phyloP scores from a whole-genome alignment of 2,329 filamentous ascomycete genomes.

The Aspergillus pseudoviridinutans region DNA sequence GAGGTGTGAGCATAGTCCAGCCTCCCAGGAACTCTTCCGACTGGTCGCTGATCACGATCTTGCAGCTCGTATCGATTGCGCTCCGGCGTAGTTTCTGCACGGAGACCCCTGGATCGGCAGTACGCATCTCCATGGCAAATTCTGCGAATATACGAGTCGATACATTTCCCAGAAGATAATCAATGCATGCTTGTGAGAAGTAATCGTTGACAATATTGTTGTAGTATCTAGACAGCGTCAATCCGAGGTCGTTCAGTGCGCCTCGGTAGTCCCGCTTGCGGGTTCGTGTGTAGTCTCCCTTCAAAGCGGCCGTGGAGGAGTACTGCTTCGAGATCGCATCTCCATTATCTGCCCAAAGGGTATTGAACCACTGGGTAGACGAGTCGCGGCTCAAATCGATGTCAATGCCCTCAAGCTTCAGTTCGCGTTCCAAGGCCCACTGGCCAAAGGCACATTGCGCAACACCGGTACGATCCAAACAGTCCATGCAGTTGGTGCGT shows the following conservation, averaged over 20 bases:
- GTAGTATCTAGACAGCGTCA: constrained; percentile 73
- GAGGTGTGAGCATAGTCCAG: constrained; percentile 82
- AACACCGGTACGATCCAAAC: constrained; percentile 91
- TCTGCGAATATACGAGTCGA: constrained; percentile 84
- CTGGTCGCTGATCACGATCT: constrained; percentile 79
- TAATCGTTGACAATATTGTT: constrained; percentile 96
- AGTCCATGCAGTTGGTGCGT: constrained; percentile 99
- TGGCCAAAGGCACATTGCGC: constrained; percentile 89
- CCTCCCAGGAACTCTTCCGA: constrained; percentile 80
- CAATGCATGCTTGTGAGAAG: constrained; percentile 91
- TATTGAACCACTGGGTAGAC: constrained; percentile 89
- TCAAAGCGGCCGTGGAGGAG: constrained; percentile 89
- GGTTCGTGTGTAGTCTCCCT: constrained; percentile 93
- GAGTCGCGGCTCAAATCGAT: constrained; percentile 73
- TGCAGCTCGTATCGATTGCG: constrained; percentile 83
- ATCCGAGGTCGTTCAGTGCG: constrained; percentile 82
- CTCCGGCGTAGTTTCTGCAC: constrained; percentile 78
- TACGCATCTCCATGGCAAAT: constrained; percentile 91
- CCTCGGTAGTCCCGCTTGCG: constrained; percentile 86
- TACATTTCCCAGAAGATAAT: constrained; percentile 88
- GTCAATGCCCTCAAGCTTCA: constrained; percentile 70
- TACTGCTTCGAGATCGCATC: constrained; percentile 96
- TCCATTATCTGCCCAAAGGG: constrained; percentile 94
- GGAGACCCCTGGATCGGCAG: constrained; percentile 83
- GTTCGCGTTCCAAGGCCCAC: constrained; percentile 73